phyloP scores from a whole-genome alignment of 1,139 yeast genomes.

The Pichia sp. region DNA sequence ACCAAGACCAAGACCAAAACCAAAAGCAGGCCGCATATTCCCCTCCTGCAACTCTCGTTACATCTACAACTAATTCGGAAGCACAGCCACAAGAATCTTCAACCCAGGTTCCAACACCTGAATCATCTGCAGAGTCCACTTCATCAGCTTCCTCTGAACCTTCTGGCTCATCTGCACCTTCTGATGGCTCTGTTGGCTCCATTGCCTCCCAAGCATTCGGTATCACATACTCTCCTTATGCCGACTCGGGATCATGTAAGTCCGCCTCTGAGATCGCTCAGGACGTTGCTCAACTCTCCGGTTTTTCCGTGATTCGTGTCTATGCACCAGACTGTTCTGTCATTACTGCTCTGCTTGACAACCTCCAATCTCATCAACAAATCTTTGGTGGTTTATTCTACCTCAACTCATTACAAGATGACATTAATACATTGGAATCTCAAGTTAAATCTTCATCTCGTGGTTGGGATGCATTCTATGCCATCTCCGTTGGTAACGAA shows the following conservation, averaged over 20 bases:
- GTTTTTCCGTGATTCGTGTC: constrained; percentile 58
- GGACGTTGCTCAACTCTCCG: constrained; percentile 50
- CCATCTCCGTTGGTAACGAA: constrained; percentile 83
- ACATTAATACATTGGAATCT: constrained; percentile 37
- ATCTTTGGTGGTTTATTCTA: constrained; percentile 72
- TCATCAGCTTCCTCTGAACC: constrained; percentile 15
- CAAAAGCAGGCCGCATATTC: neutral
- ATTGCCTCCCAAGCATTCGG: constrained; percentile 45
- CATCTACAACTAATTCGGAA: neutral
- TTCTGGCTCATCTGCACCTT: constrained; percentile 19
- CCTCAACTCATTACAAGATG: constrained; percentile 42
- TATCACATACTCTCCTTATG: constrained; percentile 80
- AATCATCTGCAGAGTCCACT: constrained; percentile 1
- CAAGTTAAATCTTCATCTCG: constrained; percentile 38
- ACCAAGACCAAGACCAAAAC: neutral
- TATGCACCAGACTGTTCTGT: constrained; percentile 86
- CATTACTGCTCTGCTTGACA: constrained; percentile 55
- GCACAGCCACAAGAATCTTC: neutral
- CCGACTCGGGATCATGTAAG: constrained; percentile 62
- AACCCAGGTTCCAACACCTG: neutral
- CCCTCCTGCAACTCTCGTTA: neutral
- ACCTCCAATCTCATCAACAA: constrained; percentile 55
- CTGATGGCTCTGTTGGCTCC: constrained; percentile 22
- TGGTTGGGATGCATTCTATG: constrained; percentile 61
- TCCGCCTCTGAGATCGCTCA: constrained; percentile 45